phyloP scores from a whole-genome alignment of 2,329 filamentous ascomycete genomes.

The Aspergillus phoenicis region DNA sequence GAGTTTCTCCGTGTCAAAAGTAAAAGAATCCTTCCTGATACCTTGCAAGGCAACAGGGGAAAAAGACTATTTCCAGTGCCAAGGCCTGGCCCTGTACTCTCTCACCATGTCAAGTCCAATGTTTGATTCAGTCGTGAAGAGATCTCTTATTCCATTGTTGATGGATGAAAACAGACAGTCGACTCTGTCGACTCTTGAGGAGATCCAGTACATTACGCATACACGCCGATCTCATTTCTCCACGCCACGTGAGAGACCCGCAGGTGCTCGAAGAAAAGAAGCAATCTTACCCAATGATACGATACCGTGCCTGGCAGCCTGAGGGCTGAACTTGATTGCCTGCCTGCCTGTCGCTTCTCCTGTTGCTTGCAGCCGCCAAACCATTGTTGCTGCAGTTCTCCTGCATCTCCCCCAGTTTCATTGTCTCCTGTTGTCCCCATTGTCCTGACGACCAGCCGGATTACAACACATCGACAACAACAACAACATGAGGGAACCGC shows the following conservation, averaged over 20 bases:
- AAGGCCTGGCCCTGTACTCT: neutral
- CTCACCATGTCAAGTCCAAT: neutral
- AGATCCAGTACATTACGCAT: neutral
- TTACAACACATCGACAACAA: neutral
- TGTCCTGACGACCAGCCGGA: neutral
- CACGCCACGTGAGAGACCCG: conserved; percentile 10
- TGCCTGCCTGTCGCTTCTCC: neutral
- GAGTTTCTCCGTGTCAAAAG: neutral
- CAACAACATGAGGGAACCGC: neutral
- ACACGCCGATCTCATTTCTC: conserved; percentile 7
- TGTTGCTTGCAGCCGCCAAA: neutral
- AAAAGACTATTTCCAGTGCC: neutral
- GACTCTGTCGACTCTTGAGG: neutral
- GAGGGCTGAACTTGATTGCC: neutral
- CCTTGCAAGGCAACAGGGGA: neutral
- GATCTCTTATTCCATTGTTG: neutral
- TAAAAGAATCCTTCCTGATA: neutral
- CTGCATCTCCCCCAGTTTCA: conserved; percentile 3
- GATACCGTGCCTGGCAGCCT: neutral
- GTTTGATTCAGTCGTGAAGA: too few species aligned
- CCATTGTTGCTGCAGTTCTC: conserved; percentile 9
- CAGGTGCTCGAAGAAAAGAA: neutral
- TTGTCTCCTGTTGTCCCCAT: neutral
- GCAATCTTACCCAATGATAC: neutral
- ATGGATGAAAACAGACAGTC: neutral